These are phyloP conservation scores for Podila clonocystis DNA, from an alignment of 192 early-diverging fungal genomes.

Conservation along the genomic window DNA sequence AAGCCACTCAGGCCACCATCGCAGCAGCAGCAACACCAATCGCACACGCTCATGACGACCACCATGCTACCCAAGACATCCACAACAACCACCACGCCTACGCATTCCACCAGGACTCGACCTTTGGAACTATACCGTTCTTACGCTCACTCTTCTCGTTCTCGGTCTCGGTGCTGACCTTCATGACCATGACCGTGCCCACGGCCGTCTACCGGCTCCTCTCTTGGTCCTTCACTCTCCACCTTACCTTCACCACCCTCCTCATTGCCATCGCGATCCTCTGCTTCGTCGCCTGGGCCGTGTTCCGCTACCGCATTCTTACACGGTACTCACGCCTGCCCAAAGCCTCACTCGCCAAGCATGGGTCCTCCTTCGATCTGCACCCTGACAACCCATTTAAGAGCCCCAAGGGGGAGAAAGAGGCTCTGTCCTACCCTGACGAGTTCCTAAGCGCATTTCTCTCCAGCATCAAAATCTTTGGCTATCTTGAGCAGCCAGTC, in stretches of 20 bases:
- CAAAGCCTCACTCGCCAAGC: slow-evolving; percentile 50
- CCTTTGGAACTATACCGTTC: slow-evolving; percentile 18
- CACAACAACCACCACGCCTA: neutral
- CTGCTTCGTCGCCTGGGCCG: slow-evolving; percentile 55
- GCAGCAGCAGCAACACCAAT: slow-evolving; percentile 8
- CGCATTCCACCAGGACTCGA: neutral
- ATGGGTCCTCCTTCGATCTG: slow-evolving; percentile 71
- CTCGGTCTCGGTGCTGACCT: slow-evolving; percentile 53
- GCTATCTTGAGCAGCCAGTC: slow-evolving; percentile 95
- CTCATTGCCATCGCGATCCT: slow-evolving; percentile 50
- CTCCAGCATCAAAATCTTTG: slow-evolving; percentile 93
- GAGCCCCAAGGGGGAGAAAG: slow-evolving; percentile 63
- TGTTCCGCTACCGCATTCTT: slow-evolving; percentile 77
- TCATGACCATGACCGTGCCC: slow-evolving; percentile 63
- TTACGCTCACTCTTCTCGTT: slow-evolving; percentile 38
- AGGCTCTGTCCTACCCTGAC: slow-evolving; percentile 67
- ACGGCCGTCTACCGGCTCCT: slow-evolving; percentile 61
- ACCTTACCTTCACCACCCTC: slow-evolving; percentile 69
- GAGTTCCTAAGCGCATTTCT: slow-evolving; percentile 87
- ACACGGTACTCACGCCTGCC: slow-evolving; percentile 80
- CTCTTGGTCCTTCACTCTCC: slow-evolving; percentile 71
- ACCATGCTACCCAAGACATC: neutral
- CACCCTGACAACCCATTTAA: slow-evolving; percentile 70
- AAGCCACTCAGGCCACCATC: neutral
- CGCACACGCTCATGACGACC: neutral